Percentiles rank a stretch among this genome's conserved stretches.
These are phyloP conservation scores for Tulasnella calospora DNA, from an alignment of 768 basidiomycete species.

Conservation along the genomic window DNA sequence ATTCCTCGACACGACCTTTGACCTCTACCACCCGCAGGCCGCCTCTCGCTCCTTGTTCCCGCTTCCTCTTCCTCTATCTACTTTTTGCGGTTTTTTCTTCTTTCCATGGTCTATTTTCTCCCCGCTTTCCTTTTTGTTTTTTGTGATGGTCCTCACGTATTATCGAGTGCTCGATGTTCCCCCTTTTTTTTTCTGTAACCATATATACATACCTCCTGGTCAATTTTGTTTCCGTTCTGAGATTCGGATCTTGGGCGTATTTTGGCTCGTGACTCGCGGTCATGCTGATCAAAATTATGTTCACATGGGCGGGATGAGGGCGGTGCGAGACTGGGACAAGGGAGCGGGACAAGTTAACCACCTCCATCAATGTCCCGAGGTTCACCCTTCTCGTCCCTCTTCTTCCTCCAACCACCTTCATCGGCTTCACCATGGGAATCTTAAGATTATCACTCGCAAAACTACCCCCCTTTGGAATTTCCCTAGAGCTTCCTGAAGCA, in stretches of 20 bases:
- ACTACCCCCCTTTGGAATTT: background rate
- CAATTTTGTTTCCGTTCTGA: background rate
- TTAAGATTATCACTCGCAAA: background rate
- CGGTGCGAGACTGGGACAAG: too few species aligned
- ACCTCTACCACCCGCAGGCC: background rate
- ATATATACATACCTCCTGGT: constrained; percentile 5
- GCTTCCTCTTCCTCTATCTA: background rate
- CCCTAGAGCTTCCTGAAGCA: too few species aligned
- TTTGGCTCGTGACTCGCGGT: too few species aligned
- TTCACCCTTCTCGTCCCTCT: background rate
- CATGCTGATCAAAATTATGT: too few species aligned
- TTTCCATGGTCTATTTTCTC: background rate
- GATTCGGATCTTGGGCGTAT: background rate
- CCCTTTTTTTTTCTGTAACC: background rate
- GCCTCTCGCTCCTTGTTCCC: background rate
- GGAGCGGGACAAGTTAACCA: too few species aligned
- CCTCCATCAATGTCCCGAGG: too few species aligned
- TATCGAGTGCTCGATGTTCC: background rate
- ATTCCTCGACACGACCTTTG: background rate
- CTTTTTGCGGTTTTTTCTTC: background rate
- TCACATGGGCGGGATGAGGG: too few species aligned
- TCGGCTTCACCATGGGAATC: background rate
- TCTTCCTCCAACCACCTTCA: background rate
- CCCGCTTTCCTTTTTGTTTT: background rate
- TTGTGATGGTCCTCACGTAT: background rate